phyloP scores from a whole-genome alignment of 2,329 filamentous ascomycete genomes.

The Dactylellina cionopaga region DNA sequence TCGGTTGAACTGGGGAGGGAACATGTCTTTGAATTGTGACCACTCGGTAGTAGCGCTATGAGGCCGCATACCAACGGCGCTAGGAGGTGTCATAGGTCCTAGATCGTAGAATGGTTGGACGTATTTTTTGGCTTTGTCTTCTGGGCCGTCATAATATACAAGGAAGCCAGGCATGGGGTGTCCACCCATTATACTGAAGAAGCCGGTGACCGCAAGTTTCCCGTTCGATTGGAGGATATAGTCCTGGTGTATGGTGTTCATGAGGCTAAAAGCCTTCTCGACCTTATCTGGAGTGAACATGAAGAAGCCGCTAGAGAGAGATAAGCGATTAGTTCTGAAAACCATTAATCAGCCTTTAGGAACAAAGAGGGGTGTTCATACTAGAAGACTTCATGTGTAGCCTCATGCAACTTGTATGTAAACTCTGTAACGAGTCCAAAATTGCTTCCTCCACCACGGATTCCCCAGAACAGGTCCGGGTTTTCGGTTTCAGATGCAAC shows the following conservation, averaged over 20 bases:
- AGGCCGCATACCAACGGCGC: conserved; percentile 13
- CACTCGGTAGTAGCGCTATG: conserved; percentile 34
- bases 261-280: conserved; percentile 8
- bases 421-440: conserved; percentile 68
- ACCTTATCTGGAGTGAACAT: conserved; percentile 32
- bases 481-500: conserved; percentile 60
- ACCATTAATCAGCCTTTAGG: background rate
- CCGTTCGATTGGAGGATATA: conserved; percentile 47
- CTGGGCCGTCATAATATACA: conserved; percentile 37
- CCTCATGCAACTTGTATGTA: conserved; percentile 64
- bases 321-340: background rate
- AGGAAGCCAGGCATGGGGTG: conserved; percentile 29
- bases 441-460: conserved; percentile 69
- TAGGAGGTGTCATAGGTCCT: conserved; percentile 15
- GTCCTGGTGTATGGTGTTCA: conserved; percentile 25
- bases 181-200: conserved; percentile 19
- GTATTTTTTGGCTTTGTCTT: conserved; percentile 37
- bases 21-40: conserved; percentile 16
- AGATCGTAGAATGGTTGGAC: conserved; percentile 28
- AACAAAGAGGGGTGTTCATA: background rate
- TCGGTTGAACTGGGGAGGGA: conserved; percentile 40
- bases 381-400: conserved; percentile 55
- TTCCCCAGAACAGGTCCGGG: conserved; percentile 68
- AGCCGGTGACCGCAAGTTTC: conserved; percentile 27
- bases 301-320: conserved; percentile 13